phyloP scores from a whole-genome alignment of 306 rosid genomes.

The Medicago arabica region DNA sequence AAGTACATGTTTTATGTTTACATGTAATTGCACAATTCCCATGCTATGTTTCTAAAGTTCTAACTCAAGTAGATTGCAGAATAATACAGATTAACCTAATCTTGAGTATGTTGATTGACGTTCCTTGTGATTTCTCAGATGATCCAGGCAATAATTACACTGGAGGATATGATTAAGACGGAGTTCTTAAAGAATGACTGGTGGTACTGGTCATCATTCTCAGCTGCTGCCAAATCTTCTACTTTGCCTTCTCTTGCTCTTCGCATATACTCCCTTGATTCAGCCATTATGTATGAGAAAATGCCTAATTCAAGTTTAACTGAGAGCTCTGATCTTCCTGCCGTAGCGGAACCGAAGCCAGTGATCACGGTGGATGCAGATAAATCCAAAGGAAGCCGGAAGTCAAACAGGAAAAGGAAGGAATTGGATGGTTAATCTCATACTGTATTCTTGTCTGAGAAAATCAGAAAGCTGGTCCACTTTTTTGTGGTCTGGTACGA shows the following conservation, averaged over 20 bases:
- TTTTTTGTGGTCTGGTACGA: constrained; percentile 43
- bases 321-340: constrained; percentile 65
- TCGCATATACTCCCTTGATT: constrained; percentile 90
- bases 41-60: constrained; percentile 12
- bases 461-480: constrained; percentile 45
- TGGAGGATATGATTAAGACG: constrained; percentile 94
- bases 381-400: constrained; percentile 70
- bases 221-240: constrained; percentile 91
- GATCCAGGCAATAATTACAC: constrained; percentile 83
- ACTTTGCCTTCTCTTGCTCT: constrained; percentile 87
- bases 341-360: constrained; percentile 52
- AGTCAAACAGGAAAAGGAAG: constrained; percentile 84
- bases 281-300: constrained; percentile 87
- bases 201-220: constrained; percentile 99
- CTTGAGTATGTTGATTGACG: constrained; percentile 23
- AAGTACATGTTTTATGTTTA: constrained; percentile 26
- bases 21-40: constrained; percentile 15
- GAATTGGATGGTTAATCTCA: constrained; percentile 73
- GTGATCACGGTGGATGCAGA: constrained; percentile 65
- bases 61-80: constrained; percentile 9
- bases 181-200: constrained; percentile 90
- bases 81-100: constrained; percentile 2
- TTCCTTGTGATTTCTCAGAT: constrained; percentile 63
- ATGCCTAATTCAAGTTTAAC: constrained; percentile 54
- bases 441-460: constrained; percentile 34